These are phyloP conservation scores for Coemansia sp. DNA, from an alignment of 192 early-diverging fungal species.

Conservation along the genomic window DNA sequence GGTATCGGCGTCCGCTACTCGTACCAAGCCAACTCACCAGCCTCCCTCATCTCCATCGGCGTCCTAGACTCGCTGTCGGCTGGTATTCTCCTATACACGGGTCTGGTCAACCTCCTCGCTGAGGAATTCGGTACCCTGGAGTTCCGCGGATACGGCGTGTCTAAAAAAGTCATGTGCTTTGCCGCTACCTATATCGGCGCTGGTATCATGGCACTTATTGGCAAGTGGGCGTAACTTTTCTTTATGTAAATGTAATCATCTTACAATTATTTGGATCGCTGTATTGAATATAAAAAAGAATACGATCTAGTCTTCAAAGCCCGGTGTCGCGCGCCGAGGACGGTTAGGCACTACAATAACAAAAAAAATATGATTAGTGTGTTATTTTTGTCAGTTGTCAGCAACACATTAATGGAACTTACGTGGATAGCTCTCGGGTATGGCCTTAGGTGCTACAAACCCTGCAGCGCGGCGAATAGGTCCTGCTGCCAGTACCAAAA, in stretches of 20 bases:
- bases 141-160: conserved; percentile 57
- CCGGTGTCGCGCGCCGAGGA: conserved; percentile 34
- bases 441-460: conserved; percentile 27
- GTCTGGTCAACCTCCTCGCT: conserved; percentile 71
- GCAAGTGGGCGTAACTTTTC: conserved; percentile 64
- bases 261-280: neutral
- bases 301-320: conserved; percentile 39
- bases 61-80: conserved; percentile 76
- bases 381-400: neutral
- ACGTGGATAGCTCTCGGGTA: conserved; percentile 49
- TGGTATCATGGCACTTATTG: conserved; percentile 74
- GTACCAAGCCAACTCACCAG: conserved; percentile 64
- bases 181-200: conserved; percentile 69
- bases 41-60: conserved; percentile 65
- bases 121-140: conserved; percentile 64
- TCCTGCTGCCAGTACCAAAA: conserved; percentile 37
- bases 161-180: conserved; percentile 60
- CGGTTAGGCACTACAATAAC: conserved; percentile 43
- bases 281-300: neutral
- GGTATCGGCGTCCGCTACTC: conserved; percentile 72
- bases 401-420: conserved; percentile 5
- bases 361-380: neutral
- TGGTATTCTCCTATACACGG: conserved; percentile 80
- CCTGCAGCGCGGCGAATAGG: conserved; percentile 37
- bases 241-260: conserved; percentile 13